Percentiles rank a stretch among this genome's conserved stretches.
These are phyloP conservation scores for Candida anutae DNA, from an alignment of 1,139 yeast genomes.

Conservation along the genomic window DNA sequence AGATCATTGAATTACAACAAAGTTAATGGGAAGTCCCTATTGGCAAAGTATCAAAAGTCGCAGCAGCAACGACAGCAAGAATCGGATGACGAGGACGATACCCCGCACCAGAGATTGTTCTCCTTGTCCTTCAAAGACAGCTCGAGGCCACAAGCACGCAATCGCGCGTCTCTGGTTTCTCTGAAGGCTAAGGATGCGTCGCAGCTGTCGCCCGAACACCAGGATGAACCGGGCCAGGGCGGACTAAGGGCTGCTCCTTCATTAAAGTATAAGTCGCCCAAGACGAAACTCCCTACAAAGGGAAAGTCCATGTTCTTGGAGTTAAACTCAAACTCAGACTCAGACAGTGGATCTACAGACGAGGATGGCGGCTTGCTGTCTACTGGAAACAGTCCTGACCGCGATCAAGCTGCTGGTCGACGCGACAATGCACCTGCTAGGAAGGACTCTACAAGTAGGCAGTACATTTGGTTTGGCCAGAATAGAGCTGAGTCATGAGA, in stretches of 20 bases:
- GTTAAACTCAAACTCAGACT: conserved; percentile 16
- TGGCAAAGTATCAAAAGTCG: conserved; percentile 20
- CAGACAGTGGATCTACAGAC: conserved; percentile 7
- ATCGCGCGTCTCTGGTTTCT: conserved; percentile 1
- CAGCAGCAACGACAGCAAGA: conserved; percentile 7
- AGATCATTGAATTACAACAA: conserved; percentile 24
- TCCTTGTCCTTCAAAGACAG: conserved; percentile 16
- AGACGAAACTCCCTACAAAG: too few species aligned
- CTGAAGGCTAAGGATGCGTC: too few species aligned
- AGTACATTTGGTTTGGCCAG: conserved; percentile 33
- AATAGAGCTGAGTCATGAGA: conserved; percentile 15
- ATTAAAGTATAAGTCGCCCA: too few species aligned
- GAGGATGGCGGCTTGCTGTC: conserved; percentile 4
- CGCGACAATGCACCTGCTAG: too few species aligned
- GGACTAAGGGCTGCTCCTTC: too few species aligned
- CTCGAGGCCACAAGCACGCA: conserved; percentile 3
- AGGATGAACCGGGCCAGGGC: too few species aligned
- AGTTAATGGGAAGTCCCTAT: conserved; percentile 15
- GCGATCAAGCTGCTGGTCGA: too few species aligned
- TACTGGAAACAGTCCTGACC: too few species aligned
- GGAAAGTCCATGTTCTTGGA: conserved; percentile 29
- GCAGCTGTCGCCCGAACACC: too few species aligned
- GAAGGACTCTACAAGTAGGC: conserved; percentile 5
- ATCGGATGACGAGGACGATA: conserved; percentile 10
- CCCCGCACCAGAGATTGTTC: conserved; percentile 13